A percentile compares a stretch with the other conserved stretches of the same genome.
These are phyloP conservation scores for Cyberlindnera maclurae DNA, from an alignment of 805 yeast genomes.

Conservation along the genomic window DNA sequence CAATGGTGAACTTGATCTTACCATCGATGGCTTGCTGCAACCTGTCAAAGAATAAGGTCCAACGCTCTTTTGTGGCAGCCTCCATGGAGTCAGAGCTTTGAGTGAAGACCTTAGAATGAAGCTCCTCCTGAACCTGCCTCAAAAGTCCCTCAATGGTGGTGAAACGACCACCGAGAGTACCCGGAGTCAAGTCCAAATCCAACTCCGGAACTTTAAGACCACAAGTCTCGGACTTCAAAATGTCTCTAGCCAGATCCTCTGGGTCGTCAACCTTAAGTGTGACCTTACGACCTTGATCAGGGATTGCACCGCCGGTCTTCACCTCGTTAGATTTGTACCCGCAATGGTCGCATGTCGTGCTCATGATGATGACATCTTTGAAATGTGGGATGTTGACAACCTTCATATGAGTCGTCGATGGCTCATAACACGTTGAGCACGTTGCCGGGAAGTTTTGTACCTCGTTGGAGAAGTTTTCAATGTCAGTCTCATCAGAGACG, in stretches of 20 bases:
- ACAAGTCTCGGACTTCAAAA: slow-evolving; percentile 91
- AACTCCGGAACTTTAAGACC: slow-evolving; percentile 81
- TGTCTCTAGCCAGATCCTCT: slow-evolving; percentile 91
- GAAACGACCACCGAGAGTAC: slow-evolving; percentile 96
- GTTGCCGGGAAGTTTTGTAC: slow-evolving; percentile 90
- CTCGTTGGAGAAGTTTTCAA: slow-evolving; percentile 81
- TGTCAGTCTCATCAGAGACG: slow-evolving; percentile 64
- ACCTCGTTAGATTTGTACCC: slow-evolving; percentile 97
- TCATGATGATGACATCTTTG: slow-evolving; percentile 95
- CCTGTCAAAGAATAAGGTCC: slow-evolving; percentile 72
- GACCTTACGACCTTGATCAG: slow-evolving; percentile 72
- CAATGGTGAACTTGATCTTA: slow-evolving; percentile 69
- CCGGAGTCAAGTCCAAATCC: slow-evolving; percentile 84
- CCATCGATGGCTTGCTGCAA: slow-evolving; percentile 79
- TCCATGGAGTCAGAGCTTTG: slow-evolving; percentile 92
- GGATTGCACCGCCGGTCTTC: slow-evolving; percentile 96
- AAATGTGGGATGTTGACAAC: slow-evolving; percentile 95
- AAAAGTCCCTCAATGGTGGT: slow-evolving; percentile 94
- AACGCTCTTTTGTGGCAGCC: slow-evolving; percentile 62
- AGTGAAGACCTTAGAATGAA: slow-evolving; percentile 75
- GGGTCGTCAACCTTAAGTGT: slow-evolving; percentile 69
- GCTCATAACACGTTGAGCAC: slow-evolving; percentile 81
- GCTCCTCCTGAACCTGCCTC: slow-evolving; percentile 83
- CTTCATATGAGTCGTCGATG: slow-evolving; percentile 93
- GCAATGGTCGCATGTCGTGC: slow-evolving; percentile 85